Base-by-base conservation (phyloP, 2,329 filamentous ascomycete species). In the Cladorrhinum sp. region DNA sequence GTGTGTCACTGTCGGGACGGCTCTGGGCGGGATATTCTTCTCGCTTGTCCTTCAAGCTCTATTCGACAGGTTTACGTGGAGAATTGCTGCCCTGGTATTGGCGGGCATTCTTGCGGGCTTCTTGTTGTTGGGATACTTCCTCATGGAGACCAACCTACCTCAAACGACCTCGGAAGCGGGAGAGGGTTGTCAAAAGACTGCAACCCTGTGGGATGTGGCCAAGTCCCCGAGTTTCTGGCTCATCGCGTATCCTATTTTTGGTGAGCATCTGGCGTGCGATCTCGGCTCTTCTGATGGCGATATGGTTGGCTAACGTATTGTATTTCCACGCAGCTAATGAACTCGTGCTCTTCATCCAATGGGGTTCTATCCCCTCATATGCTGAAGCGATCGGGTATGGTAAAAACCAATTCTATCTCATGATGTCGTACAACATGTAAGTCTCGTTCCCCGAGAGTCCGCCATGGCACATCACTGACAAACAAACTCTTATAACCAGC, bases 381-480 rank as follows among this genome's bases (percentile, higher is more conserved):
- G 68, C 70, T 33, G 66, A 68, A 12, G 58, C 62, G 8, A 64
- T 63, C 21, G 58, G 63, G 24, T 61, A 69, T 36, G 69, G 66
- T 1, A 59, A 59, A 23, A 59, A 69, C 26, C 66, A 70, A 54
- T 71, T 71, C 55, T 69, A 69, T 33, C 60, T 73, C 20, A 69
- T 70, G 61, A 66, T 71, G 64, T 66, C 67, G 49, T 71, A 73
- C 64, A 73, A 71, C 60, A 55, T 73, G 70, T 71, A 62, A 68
- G 67, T 66, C 16, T 42, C 52, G 5, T 20, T 50, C 20, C 30
- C 42, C 20, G 21, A 42, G 33, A 30, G 30, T 20, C 30, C 24
- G 16, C 23, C 52, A 10, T 20, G 12, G 33, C 46, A 20, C 20
- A n/a, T 49, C 39, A 53, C 51, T 61, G 26, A 57, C 20, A 42